These are phyloP conservation scores for Pelargonium myrrhifolium DNA, from an alignment of 441 rosid genomes.

Conservation along the genomic window DNA sequence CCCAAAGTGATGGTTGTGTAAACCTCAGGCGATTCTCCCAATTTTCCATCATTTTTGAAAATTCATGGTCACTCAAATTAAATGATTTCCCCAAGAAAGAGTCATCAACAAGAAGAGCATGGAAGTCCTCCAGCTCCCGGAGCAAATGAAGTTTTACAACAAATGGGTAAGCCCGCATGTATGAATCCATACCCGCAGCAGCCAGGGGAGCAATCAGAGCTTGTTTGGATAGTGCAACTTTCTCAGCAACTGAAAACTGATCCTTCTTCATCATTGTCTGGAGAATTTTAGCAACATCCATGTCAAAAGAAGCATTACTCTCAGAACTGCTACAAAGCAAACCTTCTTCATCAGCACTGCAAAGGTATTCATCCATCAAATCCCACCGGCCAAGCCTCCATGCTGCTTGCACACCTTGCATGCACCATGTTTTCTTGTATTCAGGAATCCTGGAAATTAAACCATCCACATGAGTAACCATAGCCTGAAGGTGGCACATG, in stretches of 20 bases:
- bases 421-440: constrained; percentile 97
- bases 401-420: constrained; percentile 99
- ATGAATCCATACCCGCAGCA: constrained; percentile 99
- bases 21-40: constrained; percentile 91
- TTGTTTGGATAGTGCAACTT: constrained; percentile 82
- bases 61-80: constrained; percentile 46
- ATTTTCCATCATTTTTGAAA: constrained; percentile 59
- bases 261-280: constrained; percentile 94
- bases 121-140: constrained; percentile 83
- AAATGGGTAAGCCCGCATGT: constrained; percentile 85
- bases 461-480: constrained; percentile 97
- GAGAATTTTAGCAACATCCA: constrained; percentile 94
- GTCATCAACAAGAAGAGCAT: constrained; percentile 54
- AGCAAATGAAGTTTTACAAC: constrained; percentile 91
- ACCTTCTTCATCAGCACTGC: constrained; percentile 85
- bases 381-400: constrained; percentile 99
- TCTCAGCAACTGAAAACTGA: constrained; percentile 72
- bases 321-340: constrained; percentile 85
- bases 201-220: constrained; percentile 97
- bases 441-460: constrained; percentile 83
- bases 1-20: constrained; percentile 91
- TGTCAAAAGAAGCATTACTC: constrained; percentile 94
- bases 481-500: constrained; percentile 99
- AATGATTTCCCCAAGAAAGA: constrained; percentile 88
- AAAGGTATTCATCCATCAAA: constrained; percentile 94